These are phyloP conservation scores for Salix udensis DNA, from an alignment of 345 rosid genomes.

Conservation along the genomic window DNA sequence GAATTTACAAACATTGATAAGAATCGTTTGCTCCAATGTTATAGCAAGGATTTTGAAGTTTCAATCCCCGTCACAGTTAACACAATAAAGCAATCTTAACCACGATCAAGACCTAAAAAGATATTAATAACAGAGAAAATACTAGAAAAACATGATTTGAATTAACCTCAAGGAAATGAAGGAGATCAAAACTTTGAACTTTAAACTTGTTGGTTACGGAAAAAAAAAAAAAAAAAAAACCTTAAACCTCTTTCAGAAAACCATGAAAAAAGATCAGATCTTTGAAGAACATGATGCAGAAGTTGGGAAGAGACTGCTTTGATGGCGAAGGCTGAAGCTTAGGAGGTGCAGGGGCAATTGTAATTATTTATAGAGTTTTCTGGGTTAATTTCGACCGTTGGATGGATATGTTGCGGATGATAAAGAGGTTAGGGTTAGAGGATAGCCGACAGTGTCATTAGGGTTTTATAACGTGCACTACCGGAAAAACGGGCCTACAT, in stretches of 20 bases:
- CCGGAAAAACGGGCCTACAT: background rate
- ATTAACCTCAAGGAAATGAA: no score
- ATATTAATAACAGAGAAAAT: background rate
- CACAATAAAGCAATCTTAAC: background rate
- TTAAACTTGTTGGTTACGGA: fast-evolving
- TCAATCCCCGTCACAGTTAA: background rate
- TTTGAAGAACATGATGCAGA: background rate
- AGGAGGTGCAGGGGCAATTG: background rate
- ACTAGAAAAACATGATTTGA: no score
- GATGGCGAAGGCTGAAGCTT: background rate
- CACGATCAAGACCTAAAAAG: background rate
- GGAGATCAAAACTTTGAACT: background rate
- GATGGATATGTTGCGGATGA: background rate
- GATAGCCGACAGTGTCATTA: background rate
- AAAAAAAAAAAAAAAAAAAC: background rate
- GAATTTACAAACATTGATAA: background rate
- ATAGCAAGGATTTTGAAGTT: background rate
- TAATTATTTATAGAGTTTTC: background rate
- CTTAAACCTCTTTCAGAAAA: no score
- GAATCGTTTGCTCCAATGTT: background rate
- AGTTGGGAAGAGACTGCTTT: background rate
- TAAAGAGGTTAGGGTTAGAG: background rate
- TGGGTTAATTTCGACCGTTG: background rate
- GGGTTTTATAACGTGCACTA: background rate
- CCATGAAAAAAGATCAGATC: background rate